These are phyloP conservation scores for Cavenderia fasciculata DNA, from an alignment of 78 protist genomes.

Conservation along the genomic window DNA sequence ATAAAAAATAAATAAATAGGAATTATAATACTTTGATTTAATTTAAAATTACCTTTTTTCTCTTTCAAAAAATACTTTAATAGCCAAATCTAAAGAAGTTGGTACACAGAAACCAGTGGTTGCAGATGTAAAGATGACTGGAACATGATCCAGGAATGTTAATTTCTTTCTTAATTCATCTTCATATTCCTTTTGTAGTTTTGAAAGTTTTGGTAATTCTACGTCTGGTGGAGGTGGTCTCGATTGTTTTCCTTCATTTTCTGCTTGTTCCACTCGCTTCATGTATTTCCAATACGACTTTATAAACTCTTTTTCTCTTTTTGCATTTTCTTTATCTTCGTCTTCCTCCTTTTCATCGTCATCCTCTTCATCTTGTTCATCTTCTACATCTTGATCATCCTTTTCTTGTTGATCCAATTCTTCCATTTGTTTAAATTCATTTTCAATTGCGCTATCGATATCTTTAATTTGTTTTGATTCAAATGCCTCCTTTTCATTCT, in stretches of 20 bases:
- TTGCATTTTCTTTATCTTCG: not conserved
- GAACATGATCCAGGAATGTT: conserved; percentile 69
- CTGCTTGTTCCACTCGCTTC: conserved; percentile 3
- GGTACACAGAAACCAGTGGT: conserved; percentile 79
- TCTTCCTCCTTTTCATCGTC: conserved; percentile 3
- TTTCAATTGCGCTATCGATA: not conserved
- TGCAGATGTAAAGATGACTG: conserved; percentile 72
- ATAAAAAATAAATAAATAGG: not conserved
- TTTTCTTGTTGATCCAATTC: not conserved
- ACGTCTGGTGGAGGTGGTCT: conserved; percentile 64
- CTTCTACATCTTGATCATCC: not conserved
- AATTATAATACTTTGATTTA: not conserved
- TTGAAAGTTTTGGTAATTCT: conserved; percentile 8
- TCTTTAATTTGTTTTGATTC: conserved; percentile 3
- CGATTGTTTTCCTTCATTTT: not conserved
- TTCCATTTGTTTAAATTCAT: not conserved
- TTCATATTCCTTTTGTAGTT: conserved; percentile 57
- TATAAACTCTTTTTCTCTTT: not conserved
- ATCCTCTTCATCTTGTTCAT: not conserved
- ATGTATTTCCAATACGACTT: conserved; percentile 28
- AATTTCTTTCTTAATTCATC: conserved; percentile 23
- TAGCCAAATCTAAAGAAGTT: conserved; percentile 62
- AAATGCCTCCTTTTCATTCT: not conserved
- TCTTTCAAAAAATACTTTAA: conserved; percentile 75
- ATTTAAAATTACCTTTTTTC: conserved; percentile 23